Conservation (phyloP, 2,329 filamentous ascomycete genomes). For the Talaromyces sp. region DNA sequence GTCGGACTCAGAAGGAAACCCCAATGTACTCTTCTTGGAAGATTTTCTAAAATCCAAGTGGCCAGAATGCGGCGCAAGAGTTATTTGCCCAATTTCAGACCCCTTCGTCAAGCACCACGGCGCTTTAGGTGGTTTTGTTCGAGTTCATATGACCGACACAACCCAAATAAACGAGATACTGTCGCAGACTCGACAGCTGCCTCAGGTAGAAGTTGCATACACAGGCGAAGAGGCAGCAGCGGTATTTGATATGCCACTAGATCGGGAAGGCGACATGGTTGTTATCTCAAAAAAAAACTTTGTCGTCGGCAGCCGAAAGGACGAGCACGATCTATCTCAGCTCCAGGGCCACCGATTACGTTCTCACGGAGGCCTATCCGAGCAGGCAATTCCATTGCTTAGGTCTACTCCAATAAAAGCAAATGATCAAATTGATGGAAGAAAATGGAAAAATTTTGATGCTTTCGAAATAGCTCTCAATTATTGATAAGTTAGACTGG, state of each 20-base stretch:
- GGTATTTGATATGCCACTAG: slow-evolving; percentile 34
- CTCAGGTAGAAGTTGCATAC: slow-evolving; percentile 30
- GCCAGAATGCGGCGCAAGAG: slow-evolving; percentile 25
- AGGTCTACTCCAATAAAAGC: slow-evolving; percentile 23
- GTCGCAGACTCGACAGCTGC: slow-evolving; percentile 22
- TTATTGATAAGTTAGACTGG: background rate
- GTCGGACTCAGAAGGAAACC: slow-evolving; percentile 27
- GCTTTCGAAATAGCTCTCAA: slow-evolving; percentile 38
- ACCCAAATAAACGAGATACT: slow-evolving; percentile 25
- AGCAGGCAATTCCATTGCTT: slow-evolving; percentile 35
- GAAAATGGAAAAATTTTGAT: slow-evolving; percentile 36
- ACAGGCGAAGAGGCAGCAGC: slow-evolving; percentile 28
- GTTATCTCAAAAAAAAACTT: slow-evolving; percentile 33
- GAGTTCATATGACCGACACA: slow-evolving; percentile 31
- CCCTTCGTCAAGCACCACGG: slow-evolving; percentile 43
- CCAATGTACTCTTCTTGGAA: slow-evolving; percentile 39
- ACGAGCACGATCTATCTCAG: slow-evolving; percentile 32
- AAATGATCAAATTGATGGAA: slow-evolving; percentile 6
- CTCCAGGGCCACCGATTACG: slow-evolving; percentile 32
- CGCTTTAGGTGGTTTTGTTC: slow-evolving; percentile 40
- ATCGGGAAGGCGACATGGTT: slow-evolving; percentile 40
- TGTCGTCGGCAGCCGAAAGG: slow-evolving; percentile 33
- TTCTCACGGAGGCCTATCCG: slow-evolving; percentile 40
- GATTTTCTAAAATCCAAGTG: slow-evolving; percentile 32
- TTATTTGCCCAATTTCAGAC: slow-evolving; percentile 44